phyloP scores from a whole-genome alignment of 2,329 filamentous ascomycete species.

The Proliferodiscus dingleyae region DNA sequence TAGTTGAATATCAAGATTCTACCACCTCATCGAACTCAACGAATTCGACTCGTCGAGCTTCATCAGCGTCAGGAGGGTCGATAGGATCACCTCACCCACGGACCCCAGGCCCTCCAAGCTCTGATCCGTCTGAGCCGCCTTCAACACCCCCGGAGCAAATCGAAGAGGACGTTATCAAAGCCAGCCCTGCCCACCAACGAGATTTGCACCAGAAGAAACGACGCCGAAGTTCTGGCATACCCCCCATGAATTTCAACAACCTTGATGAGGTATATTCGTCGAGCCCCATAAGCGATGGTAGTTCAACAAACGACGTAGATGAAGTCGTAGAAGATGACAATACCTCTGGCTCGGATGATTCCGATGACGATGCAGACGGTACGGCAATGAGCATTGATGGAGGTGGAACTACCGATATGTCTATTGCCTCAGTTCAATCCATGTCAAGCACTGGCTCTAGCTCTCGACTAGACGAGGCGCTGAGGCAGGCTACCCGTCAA shows the following conservation, averaged over 20 bases:
- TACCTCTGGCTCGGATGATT: slow-evolving; percentile 44
- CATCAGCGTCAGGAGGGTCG: slow-evolving; percentile 39
- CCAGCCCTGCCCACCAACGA: slow-evolving; percentile 61
- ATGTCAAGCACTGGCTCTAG: slow-evolving; percentile 60
- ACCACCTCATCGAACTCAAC: slow-evolving; percentile 70
- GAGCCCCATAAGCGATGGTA: slow-evolving; percentile 66
- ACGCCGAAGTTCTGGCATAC: slow-evolving; percentile 62
- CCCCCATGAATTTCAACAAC: slow-evolving; percentile 59
- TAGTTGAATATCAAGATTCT: slow-evolving; percentile 81
- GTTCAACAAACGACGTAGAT: slow-evolving; percentile 41
- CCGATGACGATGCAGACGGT: slow-evolving; percentile 60
- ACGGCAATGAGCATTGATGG: slow-evolving; percentile 76
- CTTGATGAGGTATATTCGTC: slow-evolving; percentile 66
- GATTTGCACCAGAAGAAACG: slow-evolving; percentile 58
- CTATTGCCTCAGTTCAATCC: slow-evolving; percentile 57
- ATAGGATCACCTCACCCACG: slow-evolving; percentile 22
- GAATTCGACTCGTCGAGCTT: slow-evolving; percentile 70
- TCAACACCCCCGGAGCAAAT: slow-evolving; percentile 58
- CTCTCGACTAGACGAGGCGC: slow-evolving; percentile 68
- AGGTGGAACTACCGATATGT: slow-evolving; percentile 64
- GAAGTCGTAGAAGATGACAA: slow-evolving; percentile 47
- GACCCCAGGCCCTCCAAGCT: slow-evolving; percentile 32
- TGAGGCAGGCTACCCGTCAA: slow-evolving; percentile 68
- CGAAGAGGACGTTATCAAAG: slow-evolving; percentile 55
- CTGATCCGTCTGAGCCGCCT: slow-evolving; percentile 50